Evolutionary conservation across 495 filamentous ascomycete genomes (phyloP).

Genomic region (Hypoxylon subgilvum): DNA sequence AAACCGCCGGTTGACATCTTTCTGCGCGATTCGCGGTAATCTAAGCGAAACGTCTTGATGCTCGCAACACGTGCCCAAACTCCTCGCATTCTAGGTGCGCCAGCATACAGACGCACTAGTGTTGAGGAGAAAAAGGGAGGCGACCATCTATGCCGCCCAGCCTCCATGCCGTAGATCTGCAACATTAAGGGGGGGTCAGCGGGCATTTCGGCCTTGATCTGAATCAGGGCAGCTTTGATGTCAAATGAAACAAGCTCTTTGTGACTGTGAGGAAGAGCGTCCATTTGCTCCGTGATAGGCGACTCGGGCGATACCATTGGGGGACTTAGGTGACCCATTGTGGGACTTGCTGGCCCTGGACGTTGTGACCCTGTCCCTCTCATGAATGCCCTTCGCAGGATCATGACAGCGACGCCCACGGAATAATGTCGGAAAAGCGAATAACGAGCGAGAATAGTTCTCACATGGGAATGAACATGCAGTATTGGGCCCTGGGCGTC

Average conservation of each 20-base stretch:
- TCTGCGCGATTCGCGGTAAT: conserved; percentile 75
- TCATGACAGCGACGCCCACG: conserved; percentile 78
- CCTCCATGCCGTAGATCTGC: conserved; percentile 79
- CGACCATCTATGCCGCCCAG: conserved; percentile 83
- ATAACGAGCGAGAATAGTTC: conserved; percentile 81
- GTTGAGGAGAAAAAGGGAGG: conserved; percentile 77
- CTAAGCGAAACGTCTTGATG: conserved; percentile 77
- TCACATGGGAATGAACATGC: conserved; percentile 81
- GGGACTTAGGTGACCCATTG: conserved; percentile 40
- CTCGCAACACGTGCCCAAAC: conserved; percentile 87
- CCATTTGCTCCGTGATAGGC: conserved; percentile 42
- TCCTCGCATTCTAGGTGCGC: conserved; percentile 76
- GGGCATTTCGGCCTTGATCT: conserved; percentile 88
- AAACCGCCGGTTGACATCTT: conserved; percentile 65
- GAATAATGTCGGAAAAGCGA: conserved; percentile 94
- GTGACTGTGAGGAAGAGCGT: conserved; percentile 30
- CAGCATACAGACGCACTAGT: conserved; percentile 80
- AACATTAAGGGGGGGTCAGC: conserved; percentile 87
- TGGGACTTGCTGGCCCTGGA: conserved; percentile 34
- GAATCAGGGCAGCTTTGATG: conserved; percentile 75
- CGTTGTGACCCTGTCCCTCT: conserved; percentile 42
- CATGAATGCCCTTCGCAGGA: conserved; percentile 76
- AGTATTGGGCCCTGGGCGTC: conserved; percentile 86
- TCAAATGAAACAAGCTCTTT: conserved; percentile 81
- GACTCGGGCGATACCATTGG: conserved; percentile 44